Percentiles rank a stretch among this genome's conserved stretches.
These are phyloP conservation scores for Microcera coccophila DNA, from an alignment of 2,329 filamentous ascomycete species.

Conservation along the genomic window DNA sequence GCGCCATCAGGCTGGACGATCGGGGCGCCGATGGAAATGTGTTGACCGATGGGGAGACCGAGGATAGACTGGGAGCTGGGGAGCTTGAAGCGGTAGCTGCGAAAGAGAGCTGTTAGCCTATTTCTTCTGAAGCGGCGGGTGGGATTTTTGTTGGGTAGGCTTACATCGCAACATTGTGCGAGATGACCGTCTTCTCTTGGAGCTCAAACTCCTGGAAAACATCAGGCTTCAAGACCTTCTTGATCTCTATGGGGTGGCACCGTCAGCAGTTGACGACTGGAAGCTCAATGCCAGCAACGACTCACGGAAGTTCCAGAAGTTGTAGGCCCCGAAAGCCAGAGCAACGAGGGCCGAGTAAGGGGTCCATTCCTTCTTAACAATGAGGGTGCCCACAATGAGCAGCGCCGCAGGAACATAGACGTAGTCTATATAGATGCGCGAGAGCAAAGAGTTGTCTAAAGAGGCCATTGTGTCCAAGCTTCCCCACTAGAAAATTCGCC, in stretches of 20 bases:
- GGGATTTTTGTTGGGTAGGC: slow-evolving; percentile 24
- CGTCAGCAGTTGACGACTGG: slow-evolving; percentile 13
- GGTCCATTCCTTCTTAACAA: slow-evolving; percentile 75
- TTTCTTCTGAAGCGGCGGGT: background rate
- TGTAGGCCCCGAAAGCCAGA: slow-evolving; percentile 62
- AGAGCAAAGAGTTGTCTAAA: slow-evolving; percentile 34
- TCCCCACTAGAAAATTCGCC: background rate
- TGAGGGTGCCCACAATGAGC: slow-evolving; percentile 68
- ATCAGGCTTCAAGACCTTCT: slow-evolving; percentile 81
- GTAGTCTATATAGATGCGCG: slow-evolving; percentile 68
- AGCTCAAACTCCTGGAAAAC: slow-evolving; percentile 90
- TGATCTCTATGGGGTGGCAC: slow-evolving; percentile 53
- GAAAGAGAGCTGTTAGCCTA: slow-evolving; percentile 1
- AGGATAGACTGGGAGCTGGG: slow-evolving; percentile 75
- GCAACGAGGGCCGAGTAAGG: slow-evolving; percentile 67
- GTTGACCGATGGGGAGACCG: slow-evolving; percentile 95
- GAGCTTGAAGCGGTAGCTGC: slow-evolving; percentile 86
- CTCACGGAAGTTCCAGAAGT: slow-evolving; percentile 69
- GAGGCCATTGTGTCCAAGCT: slow-evolving; percentile 22
- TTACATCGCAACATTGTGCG: slow-evolving; percentile 96
- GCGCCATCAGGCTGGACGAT: slow-evolving; percentile 65
- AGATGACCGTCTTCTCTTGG: slow-evolving; percentile 90
- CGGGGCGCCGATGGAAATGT: slow-evolving; percentile 89
- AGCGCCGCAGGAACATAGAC: slow-evolving; percentile 81
- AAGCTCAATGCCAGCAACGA: slow-evolving; percentile 26